Evolutionary conservation across 345 rosid genomes (phyloP), one percentile per base, ranked within the genome.

Genomic region (Barbarea vulgaris): DNA sequence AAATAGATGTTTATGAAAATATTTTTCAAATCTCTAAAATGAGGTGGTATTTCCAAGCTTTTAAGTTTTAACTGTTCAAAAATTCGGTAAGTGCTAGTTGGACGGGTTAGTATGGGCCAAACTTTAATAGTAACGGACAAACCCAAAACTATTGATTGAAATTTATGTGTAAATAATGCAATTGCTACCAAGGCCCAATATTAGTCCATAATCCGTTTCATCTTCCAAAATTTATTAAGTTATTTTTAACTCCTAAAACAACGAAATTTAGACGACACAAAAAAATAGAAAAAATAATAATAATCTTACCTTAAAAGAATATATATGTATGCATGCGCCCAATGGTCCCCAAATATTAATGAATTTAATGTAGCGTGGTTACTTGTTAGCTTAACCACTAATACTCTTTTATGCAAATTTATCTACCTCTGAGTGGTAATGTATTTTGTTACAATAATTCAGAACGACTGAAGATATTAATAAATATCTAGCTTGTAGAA

Each of bases 301-400:
- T n/a, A 27, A 42, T 30, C 64, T n/a, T 28, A 55, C 30, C 42
- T 25, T 57, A 19, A 30, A 53, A 53, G 25, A 42, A 18, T 0
- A 17, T 18, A n/a, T n/a, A n/a, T n/a, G n/a, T n/a, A n/a, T n/a
- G n/a, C n/a, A 34, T 63, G 28, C 46, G 28, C 18, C 44, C 22
- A 9, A 15, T 64, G 77, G 58, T 65, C 77, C 71, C 65, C 21
- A 63, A 53, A 22, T 54, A 24, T 44, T 11, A 39, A 14, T 63
- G 17, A 28, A 10, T 21, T 44, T 46, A 55, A 56, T 64, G 10
- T 33, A 30, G 9, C 15, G 18, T 60, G n/a, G n/a, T n/a, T n/a
- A n/a, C n/a, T n/a, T 24, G 50, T 44, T 55, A 65, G 48, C 65
- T 44, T 31, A 55, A 74, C 72, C 58, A 65, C 72, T 65, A 41